Base-by-base conservation (phyloP, 2,329 filamentous ascomycete species). In the Diaporthe humulicola region DNA sequence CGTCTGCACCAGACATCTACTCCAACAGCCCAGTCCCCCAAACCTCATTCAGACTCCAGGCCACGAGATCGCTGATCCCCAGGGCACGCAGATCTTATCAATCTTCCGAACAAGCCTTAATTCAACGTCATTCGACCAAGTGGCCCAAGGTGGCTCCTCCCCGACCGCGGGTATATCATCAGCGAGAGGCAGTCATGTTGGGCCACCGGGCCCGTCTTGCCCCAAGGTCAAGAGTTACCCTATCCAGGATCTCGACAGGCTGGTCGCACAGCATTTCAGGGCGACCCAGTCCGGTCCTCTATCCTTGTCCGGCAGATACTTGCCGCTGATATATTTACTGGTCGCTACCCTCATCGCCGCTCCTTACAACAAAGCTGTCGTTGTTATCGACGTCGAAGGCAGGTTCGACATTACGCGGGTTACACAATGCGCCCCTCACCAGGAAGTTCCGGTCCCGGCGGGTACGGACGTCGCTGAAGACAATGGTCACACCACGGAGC, bases 251-350 rank as follows among this genome's bases (percentile, higher is more conserved):
- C 84, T 92, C 17, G 85, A 90, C 78, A 80, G 80, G 10, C 81
- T 92, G 30, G 83, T 86, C 45, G 79, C 81, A 10, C 83, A 82
- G 1, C 87, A 90, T 80, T 87, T 88, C 69, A 85, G 85, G 40
- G 84, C 85, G 14, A 89, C 88, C 0, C 86, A 87, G 71, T 83
- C 85, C 0, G 81, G 86, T 0, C 84, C 86, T 1, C 80, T 92
- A 19, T 84, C 87, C 19, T 81, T 92, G 70, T 85, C 85, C 22
- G 90, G 90, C 1, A 87, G 89, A 15, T 83, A 87, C 74, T 83
- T 90, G 17, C 87, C 89, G 0, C 83, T 93, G 12, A 79, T 92
- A 48, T 91, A 92, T 83, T 84, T 86, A 71, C 81, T 93, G 4
- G 80, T 90, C 33, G 88, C 88, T 5, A 84, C 84, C 2, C 84